phyloP scores from a whole-genome alignment of 371 early-diverging fungal species.

The Apophysomyces variabilis region DNA sequence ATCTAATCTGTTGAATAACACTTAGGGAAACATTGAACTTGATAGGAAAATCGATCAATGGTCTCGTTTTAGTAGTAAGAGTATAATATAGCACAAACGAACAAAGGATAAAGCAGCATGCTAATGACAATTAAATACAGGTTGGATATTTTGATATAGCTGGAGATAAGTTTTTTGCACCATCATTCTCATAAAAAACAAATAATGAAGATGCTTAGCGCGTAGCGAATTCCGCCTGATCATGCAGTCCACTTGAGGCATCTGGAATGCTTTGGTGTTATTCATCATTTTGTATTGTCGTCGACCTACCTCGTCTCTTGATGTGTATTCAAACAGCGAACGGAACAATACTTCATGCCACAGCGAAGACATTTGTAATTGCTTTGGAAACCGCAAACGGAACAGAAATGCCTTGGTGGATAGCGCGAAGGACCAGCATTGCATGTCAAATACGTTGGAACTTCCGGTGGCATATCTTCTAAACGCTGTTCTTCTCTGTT shows the following conservation, averaged over 20 bases:
- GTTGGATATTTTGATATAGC: too few relatives aligned
- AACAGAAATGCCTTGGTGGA: slow-evolving; percentile 69
- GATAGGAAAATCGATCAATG: too few relatives aligned
- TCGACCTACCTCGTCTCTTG: slow-evolving; percentile 61
- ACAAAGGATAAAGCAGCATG: too few relatives aligned
- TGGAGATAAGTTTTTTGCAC: too few relatives aligned
- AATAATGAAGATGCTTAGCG: neutral
- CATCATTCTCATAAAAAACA: too few relatives aligned
- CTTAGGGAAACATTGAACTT: too few relatives aligned
- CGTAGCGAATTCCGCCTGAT: neutral
- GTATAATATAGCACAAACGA: too few relatives aligned
- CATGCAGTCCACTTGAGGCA: slow-evolving; percentile 34
- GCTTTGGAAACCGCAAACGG: slow-evolving; percentile 70
- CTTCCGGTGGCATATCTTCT: slow-evolving; percentile 30
- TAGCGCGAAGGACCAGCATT: slow-evolving; percentile 57
- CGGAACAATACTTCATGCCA: slow-evolving; percentile 72
- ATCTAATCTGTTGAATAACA: too few relatives aligned
- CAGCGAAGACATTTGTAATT: slow-evolving; percentile 63
- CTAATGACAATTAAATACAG: too few relatives aligned
- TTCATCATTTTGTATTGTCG: neutral
- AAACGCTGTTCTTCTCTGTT: slow-evolving; percentile 21
- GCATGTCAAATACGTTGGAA: slow-evolving; percentile 60
- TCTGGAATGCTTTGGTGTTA: slow-evolving; percentile 7
- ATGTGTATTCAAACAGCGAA: slow-evolving; percentile 60
- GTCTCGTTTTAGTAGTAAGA: too few relatives aligned